Evolutionary conservation across 2,329 filamentous ascomycete species (phyloP).

Genomic region (Fusarium napiforme): DNA sequence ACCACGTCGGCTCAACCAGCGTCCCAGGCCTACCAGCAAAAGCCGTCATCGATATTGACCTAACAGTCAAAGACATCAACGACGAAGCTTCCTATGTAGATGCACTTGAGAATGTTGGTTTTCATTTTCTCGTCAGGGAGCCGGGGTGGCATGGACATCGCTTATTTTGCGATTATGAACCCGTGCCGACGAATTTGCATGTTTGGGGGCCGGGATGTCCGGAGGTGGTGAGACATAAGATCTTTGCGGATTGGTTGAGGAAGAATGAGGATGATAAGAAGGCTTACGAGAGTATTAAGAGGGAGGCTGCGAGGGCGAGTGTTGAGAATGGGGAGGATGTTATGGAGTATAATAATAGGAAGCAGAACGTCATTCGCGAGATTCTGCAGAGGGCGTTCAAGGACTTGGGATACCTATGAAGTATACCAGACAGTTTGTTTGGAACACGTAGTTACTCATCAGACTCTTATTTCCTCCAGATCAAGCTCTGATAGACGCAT

Average conservation of each 20-base stretch:
- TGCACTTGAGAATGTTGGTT: slow-evolving; percentile 56
- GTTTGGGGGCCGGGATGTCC: slow-evolving; percentile 57
- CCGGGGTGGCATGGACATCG: slow-evolving; percentile 61
- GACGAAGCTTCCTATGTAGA: slow-evolving; percentile 57
- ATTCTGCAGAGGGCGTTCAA: slow-evolving; percentile 50
- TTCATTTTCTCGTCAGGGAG: slow-evolving; percentile 59
- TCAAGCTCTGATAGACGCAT: no score
- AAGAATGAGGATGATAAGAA: slow-evolving; percentile 51
- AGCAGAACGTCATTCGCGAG: slow-evolving; percentile 53
- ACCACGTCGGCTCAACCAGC: slow-evolving; percentile 63
- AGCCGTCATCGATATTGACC: slow-evolving; percentile 63
- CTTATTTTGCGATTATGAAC: slow-evolving; percentile 53
- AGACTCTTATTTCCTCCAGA: no score
- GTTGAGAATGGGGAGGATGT: slow-evolving; percentile 45
- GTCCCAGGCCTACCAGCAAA: slow-evolving; percentile 62
- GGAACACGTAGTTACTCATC: no score
- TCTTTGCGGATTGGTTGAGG: slow-evolving; percentile 59
- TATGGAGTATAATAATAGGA: slow-evolving; percentile 54
- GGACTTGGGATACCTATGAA: slow-evolving; percentile 32
- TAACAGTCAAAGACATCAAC: slow-evolving; percentile 54
- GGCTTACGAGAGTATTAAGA: slow-evolving; percentile 47
- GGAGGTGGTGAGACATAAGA: slow-evolving; percentile 55
- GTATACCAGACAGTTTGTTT: no score
- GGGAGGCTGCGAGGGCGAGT: neutral
- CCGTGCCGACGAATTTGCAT: slow-evolving; percentile 57